A percentile compares a stretch with the other conserved stretches of the same genome.
phyloP scores from a whole-genome alignment of 805 yeast genomes.

The Lachancea sp. region DNA sequence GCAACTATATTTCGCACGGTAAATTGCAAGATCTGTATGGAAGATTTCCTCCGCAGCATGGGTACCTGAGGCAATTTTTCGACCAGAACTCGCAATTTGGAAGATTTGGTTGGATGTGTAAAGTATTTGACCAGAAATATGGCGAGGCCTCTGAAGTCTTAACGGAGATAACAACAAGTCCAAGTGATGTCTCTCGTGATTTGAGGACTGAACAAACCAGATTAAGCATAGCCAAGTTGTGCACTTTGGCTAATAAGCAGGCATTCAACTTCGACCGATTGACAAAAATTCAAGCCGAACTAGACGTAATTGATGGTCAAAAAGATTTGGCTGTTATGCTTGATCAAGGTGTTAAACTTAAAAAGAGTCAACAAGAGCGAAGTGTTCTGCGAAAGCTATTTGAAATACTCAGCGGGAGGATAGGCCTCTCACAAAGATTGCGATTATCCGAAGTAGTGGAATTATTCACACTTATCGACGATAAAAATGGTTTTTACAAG shows the following conservation, averaged over 20 bases:
- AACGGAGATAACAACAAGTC: slow-evolving; percentile 36
- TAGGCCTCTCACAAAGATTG: slow-evolving; percentile 35
- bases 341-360: slow-evolving; percentile 18
- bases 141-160: slow-evolving; percentile 45
- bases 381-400: slow-evolving; percentile 19
- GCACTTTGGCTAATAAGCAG: slow-evolving; percentile 42
- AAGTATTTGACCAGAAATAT: slow-evolving; percentile 48
- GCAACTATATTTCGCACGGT: slow-evolving; percentile 47
- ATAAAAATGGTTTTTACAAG: slow-evolving; percentile 34
- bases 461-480: slow-evolving; percentile 41
- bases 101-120: slow-evolving; percentile 66
- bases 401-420: slow-evolving; percentile 21
- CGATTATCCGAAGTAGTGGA: slow-evolving; percentile 44
- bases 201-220: slow-evolving; percentile 41
- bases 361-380: slow-evolving; percentile 20
- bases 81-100: slow-evolving; percentile 39
- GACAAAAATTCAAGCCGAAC: slow-evolving; percentile 43
- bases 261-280: slow-evolving; percentile 19
- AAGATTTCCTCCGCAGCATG: slow-evolving; percentile 48
- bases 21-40: slow-evolving; percentile 49
- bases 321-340: slow-evolving; percentile 10
- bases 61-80: slow-evolving; percentile 48
- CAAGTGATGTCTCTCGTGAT: slow-evolving; percentile 38
- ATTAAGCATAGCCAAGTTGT: slow-evolving; percentile 65
- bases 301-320: slow-evolving; percentile 47